These are phyloP conservation scores for Tetrahymena elliotti DNA, from an alignment of 73 alveolate genomes.

Conservation along the genomic window DNA sequence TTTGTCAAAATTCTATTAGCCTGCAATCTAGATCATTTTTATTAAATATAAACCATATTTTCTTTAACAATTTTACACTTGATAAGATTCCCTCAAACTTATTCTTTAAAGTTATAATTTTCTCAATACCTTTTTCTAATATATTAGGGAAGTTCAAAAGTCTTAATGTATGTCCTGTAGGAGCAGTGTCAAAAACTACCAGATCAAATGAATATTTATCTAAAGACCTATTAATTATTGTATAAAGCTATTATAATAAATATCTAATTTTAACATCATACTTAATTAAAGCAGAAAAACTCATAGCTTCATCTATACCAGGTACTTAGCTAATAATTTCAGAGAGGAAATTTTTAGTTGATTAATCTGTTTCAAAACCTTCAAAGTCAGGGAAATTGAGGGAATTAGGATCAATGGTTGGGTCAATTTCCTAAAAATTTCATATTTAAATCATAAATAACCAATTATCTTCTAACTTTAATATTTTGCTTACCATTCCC, in stretches of 20 bases:
- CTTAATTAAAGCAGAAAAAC: conserved; percentile 75
- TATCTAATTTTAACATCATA: neutral
- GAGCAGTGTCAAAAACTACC: conserved; percentile 98
- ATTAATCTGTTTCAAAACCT: conserved; percentile 81
- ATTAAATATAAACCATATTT: conserved; percentile 55
- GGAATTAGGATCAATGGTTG: conserved; percentile 55
- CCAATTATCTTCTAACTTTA: neutral
- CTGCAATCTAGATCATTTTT: neutral
- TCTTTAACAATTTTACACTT: conserved; percentile 41
- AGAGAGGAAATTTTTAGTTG: conserved; percentile 63
- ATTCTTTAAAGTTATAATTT: conserved; percentile 76
- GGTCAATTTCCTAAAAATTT: conserved; percentile 74
- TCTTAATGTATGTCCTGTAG: conserved; percentile 99
- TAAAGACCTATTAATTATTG: conserved; percentile 64
- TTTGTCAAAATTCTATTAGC: conserved; percentile 22
- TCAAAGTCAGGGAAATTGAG: conserved; percentile 49
- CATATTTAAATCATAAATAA: neutral
- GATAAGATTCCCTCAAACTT: conserved; percentile 76
- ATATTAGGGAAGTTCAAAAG: conserved; percentile 92
- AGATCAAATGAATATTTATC: conserved; percentile 76
- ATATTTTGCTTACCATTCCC: conserved; percentile 77
- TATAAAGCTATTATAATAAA: neutral
- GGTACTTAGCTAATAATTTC: conserved; percentile 95
- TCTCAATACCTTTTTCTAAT: conserved; percentile 85
- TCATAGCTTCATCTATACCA: conserved; percentile 98